Conservation (phyloP, 495 filamentous ascomycete genomes). For the Xylaria nigripes region DNA sequence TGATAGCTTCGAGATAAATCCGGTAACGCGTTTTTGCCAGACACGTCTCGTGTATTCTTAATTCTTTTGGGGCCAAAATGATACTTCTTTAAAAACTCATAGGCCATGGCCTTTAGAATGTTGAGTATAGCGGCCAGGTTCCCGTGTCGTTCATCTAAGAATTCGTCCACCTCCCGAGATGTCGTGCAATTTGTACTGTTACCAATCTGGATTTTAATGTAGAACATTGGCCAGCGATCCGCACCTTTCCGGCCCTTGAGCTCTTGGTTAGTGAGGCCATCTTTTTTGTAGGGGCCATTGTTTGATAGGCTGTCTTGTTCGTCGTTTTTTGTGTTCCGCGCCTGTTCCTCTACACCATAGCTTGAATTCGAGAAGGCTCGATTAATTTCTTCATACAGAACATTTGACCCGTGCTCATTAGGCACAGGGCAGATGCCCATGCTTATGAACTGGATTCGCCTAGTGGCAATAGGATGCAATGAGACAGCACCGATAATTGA, state of each 20-base stretch:
- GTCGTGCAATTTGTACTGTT: not conserved
- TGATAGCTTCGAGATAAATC: not conserved
- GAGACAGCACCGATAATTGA: conserved; percentile 62
- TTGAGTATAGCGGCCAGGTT: conserved; percentile 43
- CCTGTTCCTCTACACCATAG: conserved; percentile 59
- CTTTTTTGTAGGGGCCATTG: conserved; percentile 36
- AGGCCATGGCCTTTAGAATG: conserved; percentile 54
- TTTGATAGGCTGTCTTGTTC: conserved; percentile 30
- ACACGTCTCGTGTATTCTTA: not conserved
- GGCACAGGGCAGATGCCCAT: conserved; percentile 56
- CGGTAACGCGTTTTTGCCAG: not conserved
- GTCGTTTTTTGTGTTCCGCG: conserved; percentile 20
- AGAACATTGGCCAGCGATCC: conserved; percentile 89
- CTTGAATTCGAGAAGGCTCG: conserved; percentile 64
- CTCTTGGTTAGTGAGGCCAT: conserved; percentile 49
- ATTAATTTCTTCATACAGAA: conserved; percentile 76
- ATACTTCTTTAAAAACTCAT: conserved; percentile 61
- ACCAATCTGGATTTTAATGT: conserved; percentile 56
- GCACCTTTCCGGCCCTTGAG: conserved; percentile 55
- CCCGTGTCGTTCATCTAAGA: conserved; percentile 31
- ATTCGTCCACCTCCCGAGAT: conserved; percentile 14
- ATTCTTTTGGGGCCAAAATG: conserved; percentile 46
- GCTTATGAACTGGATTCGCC: conserved; percentile 70
- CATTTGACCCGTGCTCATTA: conserved; percentile 46
- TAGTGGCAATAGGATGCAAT: conserved; percentile 58